Percentiles rank a stretch among this genome's conserved stretches.
Evolutionary conservation across 257 asterid genomes (phyloP).

Genomic region (Ligustrum vulgare): DNA sequence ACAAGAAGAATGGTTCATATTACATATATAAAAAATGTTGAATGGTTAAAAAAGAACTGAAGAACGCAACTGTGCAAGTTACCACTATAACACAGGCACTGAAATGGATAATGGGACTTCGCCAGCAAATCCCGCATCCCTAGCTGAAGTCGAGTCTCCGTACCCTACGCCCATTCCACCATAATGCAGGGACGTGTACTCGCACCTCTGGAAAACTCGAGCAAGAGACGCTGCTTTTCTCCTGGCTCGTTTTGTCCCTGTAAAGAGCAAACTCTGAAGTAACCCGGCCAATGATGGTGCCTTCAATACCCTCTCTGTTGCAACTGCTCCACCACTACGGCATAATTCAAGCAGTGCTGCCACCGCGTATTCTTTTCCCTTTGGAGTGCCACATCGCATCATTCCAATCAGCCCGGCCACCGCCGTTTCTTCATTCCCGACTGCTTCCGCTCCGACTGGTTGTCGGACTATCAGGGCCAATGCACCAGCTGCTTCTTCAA

Average conservation of each 20-base stretch:
- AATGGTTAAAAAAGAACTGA: constrained; percentile 17
- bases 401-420: constrained; percentile 63
- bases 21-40: constrained; percentile 35
- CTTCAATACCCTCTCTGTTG: constrained; percentile 70
- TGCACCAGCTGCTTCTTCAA: constrained; percentile 94
- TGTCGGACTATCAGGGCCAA: constrained; percentile 76
- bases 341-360: constrained; percentile 85
- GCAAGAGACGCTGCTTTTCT: constrained; percentile 94
- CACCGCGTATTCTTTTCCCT: constrained; percentile 86
- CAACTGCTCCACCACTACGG: constrained; percentile 66
- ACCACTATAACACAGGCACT: constrained; percentile 65
- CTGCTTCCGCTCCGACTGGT: constrained; percentile 74
- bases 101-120: constrained; percentile 72
- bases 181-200: constrained; percentile 44
- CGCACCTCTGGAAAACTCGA: constrained; percentile 80
- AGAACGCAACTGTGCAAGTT: constrained; percentile 18
- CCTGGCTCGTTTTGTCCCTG: constrained; percentile 92
- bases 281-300: constrained; percentile 79
- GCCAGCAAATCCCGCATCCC: constrained; percentile 56
- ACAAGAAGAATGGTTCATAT: too few relatives aligned
- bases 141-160: constrained; percentile 45
- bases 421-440: constrained; percentile 65
- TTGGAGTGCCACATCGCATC: constrained; percentile 86
- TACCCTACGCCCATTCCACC: constrained; percentile 63
- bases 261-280: constrained; percentile 70